These are phyloP conservation scores for Zygoascus sp. DNA, from an alignment of 1,139 yeast species.

Conservation along the genomic window DNA sequence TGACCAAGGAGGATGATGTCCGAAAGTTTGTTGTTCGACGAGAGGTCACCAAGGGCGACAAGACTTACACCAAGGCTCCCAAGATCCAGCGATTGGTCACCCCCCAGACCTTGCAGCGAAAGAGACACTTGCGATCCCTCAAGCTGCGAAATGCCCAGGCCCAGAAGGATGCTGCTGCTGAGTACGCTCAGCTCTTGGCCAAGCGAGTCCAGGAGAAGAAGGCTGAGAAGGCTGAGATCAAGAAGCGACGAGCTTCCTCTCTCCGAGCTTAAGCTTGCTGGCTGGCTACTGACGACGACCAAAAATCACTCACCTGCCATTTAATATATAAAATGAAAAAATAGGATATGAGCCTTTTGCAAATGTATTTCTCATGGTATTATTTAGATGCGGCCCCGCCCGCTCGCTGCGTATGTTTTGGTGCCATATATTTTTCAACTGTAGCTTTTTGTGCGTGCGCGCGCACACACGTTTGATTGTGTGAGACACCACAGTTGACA, in stretches of 20 bases:
- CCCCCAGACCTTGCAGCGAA: constrained; percentile 98
- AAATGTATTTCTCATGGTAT: constrained; percentile 8
- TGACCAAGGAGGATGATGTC: constrained; percentile 95
- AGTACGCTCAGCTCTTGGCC: constrained; percentile 98
- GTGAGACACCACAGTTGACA: too few relatives aligned
- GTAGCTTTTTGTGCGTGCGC: too few relatives aligned
- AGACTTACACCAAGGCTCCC: constrained; percentile 99
- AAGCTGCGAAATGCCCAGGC: constrained; percentile 97
- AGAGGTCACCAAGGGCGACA: constrained; percentile 96
- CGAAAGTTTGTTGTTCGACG: constrained; percentile 96
- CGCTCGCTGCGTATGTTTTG: too few relatives aligned
- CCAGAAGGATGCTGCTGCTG: constrained; percentile 99
- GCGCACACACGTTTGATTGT: too few relatives aligned
- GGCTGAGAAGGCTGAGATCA: constrained; percentile 96
- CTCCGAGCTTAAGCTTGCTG: constrained; percentile 14
- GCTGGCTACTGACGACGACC: constrained; percentile 2
- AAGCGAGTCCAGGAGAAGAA: constrained; percentile 96
- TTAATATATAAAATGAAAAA: constrained; percentile 6
- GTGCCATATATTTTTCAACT: too few relatives aligned
- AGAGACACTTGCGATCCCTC: constrained; percentile 93
- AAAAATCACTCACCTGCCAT: background rate
- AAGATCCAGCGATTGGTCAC: constrained; percentile 99
- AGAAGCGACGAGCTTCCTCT: constrained; percentile 97
- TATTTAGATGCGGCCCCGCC: too few relatives aligned
- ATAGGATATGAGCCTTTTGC: constrained; percentile 12